phyloP scores from a whole-genome alignment of 2,329 filamentous ascomycete species.

The Diaporthe sp. region DNA sequence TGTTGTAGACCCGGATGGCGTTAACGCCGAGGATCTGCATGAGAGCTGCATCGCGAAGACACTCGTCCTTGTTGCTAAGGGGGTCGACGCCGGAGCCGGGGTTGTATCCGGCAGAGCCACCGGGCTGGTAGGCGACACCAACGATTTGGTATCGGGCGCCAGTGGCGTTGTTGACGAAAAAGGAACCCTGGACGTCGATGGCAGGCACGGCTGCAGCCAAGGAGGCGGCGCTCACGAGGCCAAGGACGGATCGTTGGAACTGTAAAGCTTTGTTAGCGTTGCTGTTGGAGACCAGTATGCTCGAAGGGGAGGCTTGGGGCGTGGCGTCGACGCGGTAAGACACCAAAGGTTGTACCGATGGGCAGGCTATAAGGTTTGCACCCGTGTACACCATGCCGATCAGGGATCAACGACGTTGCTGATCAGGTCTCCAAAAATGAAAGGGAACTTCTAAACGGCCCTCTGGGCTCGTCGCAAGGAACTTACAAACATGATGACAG shows the following conservation, averaged over 20 bases:
- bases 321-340: constrained; percentile 2
- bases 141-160: constrained; percentile 76
- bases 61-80: constrained; percentile 70
- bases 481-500: constrained; percentile 34
- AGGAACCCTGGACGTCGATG: constrained; percentile 68
- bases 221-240: constrained; percentile 56
- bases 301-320: not conserved
- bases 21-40: constrained; percentile 77
- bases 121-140: constrained; percentile 79
- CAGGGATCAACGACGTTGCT: constrained; percentile 17
- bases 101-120: constrained; percentile 74
- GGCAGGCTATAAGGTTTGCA: constrained; percentile 9
- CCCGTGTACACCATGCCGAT: not conserved
- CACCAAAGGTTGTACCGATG: not conserved
- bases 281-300: not conserved
- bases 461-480: not conserved
- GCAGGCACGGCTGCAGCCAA: constrained; percentile 69
- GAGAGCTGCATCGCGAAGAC: constrained; percentile 75
- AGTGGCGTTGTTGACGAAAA: constrained; percentile 72
- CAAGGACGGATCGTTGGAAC: constrained; percentile 22
- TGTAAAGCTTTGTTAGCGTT: constrained; percentile 32
- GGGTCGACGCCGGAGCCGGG: constrained; percentile 68
- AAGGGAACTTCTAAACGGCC: not conserved
- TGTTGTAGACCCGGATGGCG: constrained; percentile 78
- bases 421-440: not conserved